Conservation (phyloP, 169 alveolate species). For the Perkinsus chesapeaki region DNA sequence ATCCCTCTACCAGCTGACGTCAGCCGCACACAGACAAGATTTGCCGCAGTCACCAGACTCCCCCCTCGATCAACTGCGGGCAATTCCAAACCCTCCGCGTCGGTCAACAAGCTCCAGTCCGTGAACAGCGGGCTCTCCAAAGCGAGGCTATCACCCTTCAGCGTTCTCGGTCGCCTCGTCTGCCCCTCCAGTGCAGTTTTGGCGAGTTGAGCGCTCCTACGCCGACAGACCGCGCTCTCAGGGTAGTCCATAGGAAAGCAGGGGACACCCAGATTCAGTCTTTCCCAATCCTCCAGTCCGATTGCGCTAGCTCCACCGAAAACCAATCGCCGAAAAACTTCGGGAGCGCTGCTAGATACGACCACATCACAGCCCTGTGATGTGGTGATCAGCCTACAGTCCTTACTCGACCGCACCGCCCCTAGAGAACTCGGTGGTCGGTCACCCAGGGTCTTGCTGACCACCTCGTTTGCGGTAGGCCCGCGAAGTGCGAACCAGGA, state of each 20-base stretch:
- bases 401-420: neutral
- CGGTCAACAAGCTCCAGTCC: neutral
- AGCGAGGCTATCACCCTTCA: neutral
- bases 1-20: neutral
- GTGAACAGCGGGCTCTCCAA: neutral
- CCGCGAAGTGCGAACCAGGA: neutral
- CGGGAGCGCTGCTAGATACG: neutral
- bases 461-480: neutral
- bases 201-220: neutral
- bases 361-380: neutral
- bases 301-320: neutral
- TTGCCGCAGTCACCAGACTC: neutral
- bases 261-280: neutral
- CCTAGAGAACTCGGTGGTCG: neutral
- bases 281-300: neutral
- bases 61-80: neutral
- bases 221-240: neutral
- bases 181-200: neutral
- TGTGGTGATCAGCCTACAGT: neutral
- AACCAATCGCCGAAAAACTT: neutral
- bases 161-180: neutral
- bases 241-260: neutral
- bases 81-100: neutral
- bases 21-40: neutral
- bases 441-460: neutral